Conservation (phyloP, 129 eudicot genomes). For the Chrysanthemum makinoi region DNA sequence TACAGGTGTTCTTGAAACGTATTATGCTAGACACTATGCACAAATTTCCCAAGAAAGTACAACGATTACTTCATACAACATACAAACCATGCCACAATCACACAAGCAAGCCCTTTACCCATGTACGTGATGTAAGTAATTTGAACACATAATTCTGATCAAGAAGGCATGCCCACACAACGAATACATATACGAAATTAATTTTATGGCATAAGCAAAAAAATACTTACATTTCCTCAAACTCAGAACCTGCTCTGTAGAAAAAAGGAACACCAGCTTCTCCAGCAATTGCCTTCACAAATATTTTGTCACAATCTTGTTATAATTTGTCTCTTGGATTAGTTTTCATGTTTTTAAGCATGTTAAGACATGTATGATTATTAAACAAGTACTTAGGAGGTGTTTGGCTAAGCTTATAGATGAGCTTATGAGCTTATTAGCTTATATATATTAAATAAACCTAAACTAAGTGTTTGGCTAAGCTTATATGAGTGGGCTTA, state of each 20-base stretch:
- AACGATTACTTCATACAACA: background rate
- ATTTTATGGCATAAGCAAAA: background rate
- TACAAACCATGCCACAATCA: background rate
- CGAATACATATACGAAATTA: background rate
- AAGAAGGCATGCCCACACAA: background rate
- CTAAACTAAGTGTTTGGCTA: too few relatives aligned
- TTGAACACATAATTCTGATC: slow-evolving; percentile 1
- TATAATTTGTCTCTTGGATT: background rate
- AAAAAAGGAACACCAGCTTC: slow-evolving; percentile 99
- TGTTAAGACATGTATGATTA: background rate
- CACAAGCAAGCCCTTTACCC: background rate
- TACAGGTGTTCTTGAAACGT: slow-evolving; percentile 6
- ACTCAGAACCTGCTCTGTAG: slow-evolving; percentile 96
- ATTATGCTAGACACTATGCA: background rate
- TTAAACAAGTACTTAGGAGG: background rate
- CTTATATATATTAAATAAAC: too few relatives aligned
- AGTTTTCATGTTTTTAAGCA: background rate
- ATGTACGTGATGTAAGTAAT: background rate
- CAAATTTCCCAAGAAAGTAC: background rate
- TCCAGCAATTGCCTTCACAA: slow-evolving; percentile 91
- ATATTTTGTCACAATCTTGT: slow-evolving; percentile 11
- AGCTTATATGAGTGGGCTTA: too few relatives aligned
- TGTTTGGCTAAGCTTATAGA: too few relatives aligned
- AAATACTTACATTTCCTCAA: slow-evolving; percentile 90
- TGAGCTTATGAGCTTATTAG: too few relatives aligned